These are phyloP conservation scores for Capronia americana DNA, from an alignment of 2,329 filamentous ascomycete genomes.

Conservation along the genomic window DNA sequence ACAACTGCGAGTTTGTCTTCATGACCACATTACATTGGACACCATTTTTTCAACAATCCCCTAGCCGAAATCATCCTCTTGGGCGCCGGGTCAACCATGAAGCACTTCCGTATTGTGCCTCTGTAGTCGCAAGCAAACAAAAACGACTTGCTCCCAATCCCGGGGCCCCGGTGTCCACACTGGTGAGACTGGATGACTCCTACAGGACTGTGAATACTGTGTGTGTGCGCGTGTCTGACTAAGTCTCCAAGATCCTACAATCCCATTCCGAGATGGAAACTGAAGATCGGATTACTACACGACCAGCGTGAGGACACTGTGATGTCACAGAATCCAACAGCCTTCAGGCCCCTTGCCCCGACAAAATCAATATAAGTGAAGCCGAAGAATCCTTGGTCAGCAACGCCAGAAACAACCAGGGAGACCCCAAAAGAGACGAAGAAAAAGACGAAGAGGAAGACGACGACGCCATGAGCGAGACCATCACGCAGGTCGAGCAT, in stretches of 20 bases:
- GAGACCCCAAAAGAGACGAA: not conserved
- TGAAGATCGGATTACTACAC: constrained; percentile 13
- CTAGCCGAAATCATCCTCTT: not conserved
- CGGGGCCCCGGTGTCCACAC: not conserved
- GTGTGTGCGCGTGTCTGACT: constrained; percentile 9
- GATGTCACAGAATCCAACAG: not conserved
- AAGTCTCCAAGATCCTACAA: constrained; percentile 5
- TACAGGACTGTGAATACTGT: not conserved
- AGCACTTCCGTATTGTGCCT: not conserved
- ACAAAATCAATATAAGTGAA: not conserved
- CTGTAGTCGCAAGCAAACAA: not conserved
- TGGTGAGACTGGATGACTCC: not conserved
- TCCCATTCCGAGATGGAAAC: constrained; percentile 3
- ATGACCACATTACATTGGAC: not conserved
- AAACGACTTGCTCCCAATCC: not conserved
- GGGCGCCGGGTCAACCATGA: not conserved
- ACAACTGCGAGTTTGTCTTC: not conserved
- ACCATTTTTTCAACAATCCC: not conserved
- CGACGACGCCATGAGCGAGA: constrained; percentile 7
- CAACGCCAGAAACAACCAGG: not conserved
- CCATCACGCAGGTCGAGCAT: constrained; percentile 3
- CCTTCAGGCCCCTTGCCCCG: not conserved
- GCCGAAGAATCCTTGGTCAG: not conserved
- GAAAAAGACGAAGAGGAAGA: not conserved
- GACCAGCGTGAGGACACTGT: not conserved